phyloP scores from a whole-genome alignment of 2,329 filamentous ascomycete genomes.

The Claviceps arundinis region DNA sequence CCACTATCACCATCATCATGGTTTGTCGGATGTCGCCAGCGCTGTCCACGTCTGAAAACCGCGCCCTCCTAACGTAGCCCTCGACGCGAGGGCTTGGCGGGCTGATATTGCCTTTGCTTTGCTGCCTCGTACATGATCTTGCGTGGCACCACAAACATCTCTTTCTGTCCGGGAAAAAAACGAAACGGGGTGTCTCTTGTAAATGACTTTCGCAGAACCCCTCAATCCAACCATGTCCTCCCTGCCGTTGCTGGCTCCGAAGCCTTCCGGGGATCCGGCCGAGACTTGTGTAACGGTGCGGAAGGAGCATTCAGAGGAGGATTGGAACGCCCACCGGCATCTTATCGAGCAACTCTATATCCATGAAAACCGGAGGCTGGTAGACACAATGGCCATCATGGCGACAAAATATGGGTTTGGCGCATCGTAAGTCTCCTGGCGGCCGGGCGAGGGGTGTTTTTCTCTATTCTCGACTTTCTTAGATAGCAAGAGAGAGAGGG shows the following conservation, averaged over 20 bases:
- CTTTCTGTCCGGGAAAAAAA: not conserved
- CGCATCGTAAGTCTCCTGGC: conserved; percentile 20
- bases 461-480: not conserved
- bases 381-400: conserved; percentile 23
- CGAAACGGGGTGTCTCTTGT: not conserved
- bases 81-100: not conserved
- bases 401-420: conserved; percentile 21
- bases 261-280: conserved; percentile 17
- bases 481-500: not conserved
- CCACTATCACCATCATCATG: not conserved
- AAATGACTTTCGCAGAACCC: no score
- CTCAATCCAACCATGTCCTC: conserved; percentile 7
- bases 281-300: conserved; percentile 11
- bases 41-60: not conserved
- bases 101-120: not conserved
- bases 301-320: conserved; percentile 22
- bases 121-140: not conserved
- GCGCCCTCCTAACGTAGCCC: not conserved
- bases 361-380: conserved; percentile 21
- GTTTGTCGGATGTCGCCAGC: not conserved
- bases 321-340: conserved; percentile 21
- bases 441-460: no score
- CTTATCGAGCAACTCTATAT: conserved; percentile 22
- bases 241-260: conserved; percentile 21
- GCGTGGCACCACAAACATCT: not conserved